Conservation (phyloP, 768 basidiomycete genomes). For the Hypholoma fasciculare region DNA sequence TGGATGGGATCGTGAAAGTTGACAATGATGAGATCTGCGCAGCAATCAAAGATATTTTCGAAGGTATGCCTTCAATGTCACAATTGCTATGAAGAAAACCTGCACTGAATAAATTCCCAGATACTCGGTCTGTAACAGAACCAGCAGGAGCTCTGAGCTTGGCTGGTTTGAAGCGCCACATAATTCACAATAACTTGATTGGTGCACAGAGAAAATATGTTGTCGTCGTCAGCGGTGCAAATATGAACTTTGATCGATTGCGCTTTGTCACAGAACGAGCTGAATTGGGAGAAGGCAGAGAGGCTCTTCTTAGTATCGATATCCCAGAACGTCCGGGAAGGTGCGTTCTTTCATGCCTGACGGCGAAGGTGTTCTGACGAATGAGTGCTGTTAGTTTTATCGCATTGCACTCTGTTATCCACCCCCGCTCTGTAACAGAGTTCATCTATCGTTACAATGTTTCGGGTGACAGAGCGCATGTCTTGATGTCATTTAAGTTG, state of each 20-base stretch:
- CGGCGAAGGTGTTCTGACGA: not conserved
- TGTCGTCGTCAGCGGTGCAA: conserved; percentile 91
- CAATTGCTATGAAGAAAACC: too few relatives aligned
- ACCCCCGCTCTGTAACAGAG: conserved; percentile 92
- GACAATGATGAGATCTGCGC: conserved; percentile 98
- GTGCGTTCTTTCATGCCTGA: conserved; percentile 39
- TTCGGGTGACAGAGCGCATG: conserved; percentile 69
- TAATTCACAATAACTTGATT: conserved; percentile 75
- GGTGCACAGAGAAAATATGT: conserved; percentile 89
- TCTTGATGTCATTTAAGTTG: conserved; percentile 90
- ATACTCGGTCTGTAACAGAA: conserved; percentile 95
- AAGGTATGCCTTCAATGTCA: conserved; percentile 54
- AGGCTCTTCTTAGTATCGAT: conserved; percentile 91
- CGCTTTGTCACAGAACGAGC: conserved; percentile 99
- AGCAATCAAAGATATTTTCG: conserved; percentile 98
- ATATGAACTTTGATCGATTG: conserved; percentile 98
- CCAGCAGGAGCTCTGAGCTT: conserved; percentile 93
- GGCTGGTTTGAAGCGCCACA: conserved; percentile 89
- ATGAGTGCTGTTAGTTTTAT: conserved; percentile 63
- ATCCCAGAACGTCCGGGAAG: conserved; percentile 93
- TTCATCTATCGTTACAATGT: conserved; percentile 90
- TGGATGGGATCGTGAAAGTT: conserved; percentile 83
- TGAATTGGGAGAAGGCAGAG: conserved; percentile 92
- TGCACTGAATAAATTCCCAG: conserved; percentile 34
- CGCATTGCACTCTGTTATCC: conserved; percentile 80